Percentiles rank a stretch among this genome's conserved stretches.
These are phyloP conservation scores for Lotmaria passim DNA, from an alignment of 208 protist species.

Conservation along the genomic window DNA sequence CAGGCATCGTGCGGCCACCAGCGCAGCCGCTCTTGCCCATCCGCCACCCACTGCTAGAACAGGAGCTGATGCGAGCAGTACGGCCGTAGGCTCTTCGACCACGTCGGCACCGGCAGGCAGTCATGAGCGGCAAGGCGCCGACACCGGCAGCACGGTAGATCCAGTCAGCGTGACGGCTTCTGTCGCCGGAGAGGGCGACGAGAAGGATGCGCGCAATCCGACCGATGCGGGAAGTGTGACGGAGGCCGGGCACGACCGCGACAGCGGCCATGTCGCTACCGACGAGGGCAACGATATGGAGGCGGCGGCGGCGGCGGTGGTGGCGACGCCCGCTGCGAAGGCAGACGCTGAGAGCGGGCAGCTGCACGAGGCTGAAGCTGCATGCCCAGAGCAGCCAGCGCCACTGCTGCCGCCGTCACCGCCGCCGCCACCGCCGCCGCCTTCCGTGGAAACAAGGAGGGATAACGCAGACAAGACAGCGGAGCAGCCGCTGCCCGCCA, in stretches of 20 bases:
- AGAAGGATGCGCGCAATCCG: conserved; percentile 1
- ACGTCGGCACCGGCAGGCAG: background rate
- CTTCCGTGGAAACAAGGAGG: too few species aligned
- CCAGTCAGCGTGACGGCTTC: conserved; percentile 6
- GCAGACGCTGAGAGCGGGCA: background rate
- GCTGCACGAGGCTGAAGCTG: background rate
- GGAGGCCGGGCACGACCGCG: conserved; percentile 13
- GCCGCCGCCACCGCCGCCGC: too few species aligned
- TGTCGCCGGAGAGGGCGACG: background rate
- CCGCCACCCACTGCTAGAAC: too few species aligned
- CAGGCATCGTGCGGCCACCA: background rate
- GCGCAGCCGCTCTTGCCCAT: too few species aligned
- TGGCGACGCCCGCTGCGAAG: background rate
- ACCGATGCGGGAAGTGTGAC: conserved; percentile 8
- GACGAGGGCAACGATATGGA: conserved; percentile 4
- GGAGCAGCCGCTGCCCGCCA: too few species aligned
- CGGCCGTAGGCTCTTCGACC: background rate
- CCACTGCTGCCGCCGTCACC: too few species aligned
- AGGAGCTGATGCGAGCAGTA: too few species aligned
- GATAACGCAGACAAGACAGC: too few species aligned
- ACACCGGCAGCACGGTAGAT: conserved; percentile 5
- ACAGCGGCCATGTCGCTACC: background rate
- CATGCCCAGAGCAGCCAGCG: too few species aligned
- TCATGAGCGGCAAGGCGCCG: background rate
- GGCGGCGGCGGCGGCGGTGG: background rate